A percentile compares a stretch with the other conserved stretches of the same genome.
phyloP scores from a whole-genome alignment of 1,139 yeast species.

The Pichia kudriavzevii region DNA sequence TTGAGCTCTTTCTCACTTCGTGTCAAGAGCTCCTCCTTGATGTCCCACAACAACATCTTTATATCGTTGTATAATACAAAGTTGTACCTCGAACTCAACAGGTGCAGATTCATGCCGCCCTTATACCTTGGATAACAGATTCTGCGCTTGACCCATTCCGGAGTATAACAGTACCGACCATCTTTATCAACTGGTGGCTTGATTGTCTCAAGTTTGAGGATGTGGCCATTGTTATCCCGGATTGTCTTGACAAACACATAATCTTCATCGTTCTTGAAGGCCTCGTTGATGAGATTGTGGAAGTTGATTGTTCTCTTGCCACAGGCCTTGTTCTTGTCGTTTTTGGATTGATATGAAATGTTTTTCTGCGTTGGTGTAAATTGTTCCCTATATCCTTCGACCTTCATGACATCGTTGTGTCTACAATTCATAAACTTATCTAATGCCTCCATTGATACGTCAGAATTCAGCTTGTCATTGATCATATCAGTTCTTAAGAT shows the following conservation, averaged over 20 bases:
- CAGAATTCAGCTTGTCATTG: slow-evolving; percentile 2
- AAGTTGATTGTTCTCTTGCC: slow-evolving; percentile 12
- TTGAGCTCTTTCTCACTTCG: neutral
- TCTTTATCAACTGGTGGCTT: slow-evolving; percentile 15
- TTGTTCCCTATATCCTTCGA: slow-evolving; percentile 12
- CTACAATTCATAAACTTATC: slow-evolving; percentile 11
- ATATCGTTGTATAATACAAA: slow-evolving; percentile 21
- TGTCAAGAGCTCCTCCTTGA: slow-evolving; percentile 16
- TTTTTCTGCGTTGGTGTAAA: slow-evolving; percentile 8
- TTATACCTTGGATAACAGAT: slow-evolving; percentile 40
- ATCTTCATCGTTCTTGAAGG: slow-evolving; percentile 14
- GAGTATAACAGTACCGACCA: slow-evolving; percentile 17
- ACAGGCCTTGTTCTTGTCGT: neutral
- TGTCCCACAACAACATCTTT: slow-evolving; percentile 23
- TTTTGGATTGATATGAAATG: slow-evolving; percentile 8
- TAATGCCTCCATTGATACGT: slow-evolving; percentile 8
- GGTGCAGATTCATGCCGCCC: slow-evolving; percentile 36
- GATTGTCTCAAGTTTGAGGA: slow-evolving; percentile 33
- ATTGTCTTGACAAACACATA: slow-evolving; percentile 33
- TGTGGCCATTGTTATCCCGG: slow-evolving; percentile 32
- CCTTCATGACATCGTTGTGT: slow-evolving; percentile 7
- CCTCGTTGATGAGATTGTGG: slow-evolving; percentile 16
- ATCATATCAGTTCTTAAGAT: slow-evolving; percentile 3
- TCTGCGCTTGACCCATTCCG: slow-evolving; percentile 33
- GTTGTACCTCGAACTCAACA: slow-evolving; percentile 20